Percentiles rank a stretch among this genome's conserved stretches.
These are phyloP conservation scores for Debaryomyces coudertii DNA, from an alignment of 1,139 yeast genomes.

Conservation along the genomic window DNA sequence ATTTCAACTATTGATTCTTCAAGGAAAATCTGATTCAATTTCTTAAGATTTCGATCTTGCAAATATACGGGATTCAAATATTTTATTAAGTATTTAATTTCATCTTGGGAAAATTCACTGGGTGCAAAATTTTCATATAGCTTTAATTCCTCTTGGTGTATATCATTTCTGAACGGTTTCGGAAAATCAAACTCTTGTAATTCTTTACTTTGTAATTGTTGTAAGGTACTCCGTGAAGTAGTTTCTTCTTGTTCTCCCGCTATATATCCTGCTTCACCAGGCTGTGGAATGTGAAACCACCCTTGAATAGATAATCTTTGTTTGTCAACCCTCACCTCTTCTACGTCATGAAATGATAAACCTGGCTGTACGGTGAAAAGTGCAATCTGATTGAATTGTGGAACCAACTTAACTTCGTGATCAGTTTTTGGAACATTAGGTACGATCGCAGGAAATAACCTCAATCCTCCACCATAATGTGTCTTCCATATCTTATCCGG, in stretches of 20 bases:
- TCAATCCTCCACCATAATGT: slow-evolving; percentile 87
- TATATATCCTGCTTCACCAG: slow-evolving; percentile 82
- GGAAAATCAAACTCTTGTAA: slow-evolving; percentile 85
- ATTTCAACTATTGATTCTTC: slow-evolving; percentile 75
- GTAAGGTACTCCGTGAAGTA: slow-evolving; percentile 76
- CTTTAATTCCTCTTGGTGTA: slow-evolving; percentile 33
- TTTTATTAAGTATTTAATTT: slow-evolving; percentile 47
- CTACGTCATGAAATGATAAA: slow-evolving; percentile 94
- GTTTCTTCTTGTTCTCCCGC: slow-evolving; percentile 79
- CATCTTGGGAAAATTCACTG: slow-evolving; percentile 33
- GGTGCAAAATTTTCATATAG: slow-evolving; percentile 25
- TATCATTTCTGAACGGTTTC: slow-evolving; percentile 46
- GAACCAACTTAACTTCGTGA: slow-evolving; percentile 68
- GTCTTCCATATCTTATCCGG: slow-evolving; percentile 88
- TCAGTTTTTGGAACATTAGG: slow-evolving; percentile 92
- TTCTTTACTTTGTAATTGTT: slow-evolving; percentile 77
- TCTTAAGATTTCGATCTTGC: slow-evolving; percentile 21
- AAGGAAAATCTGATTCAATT: slow-evolving; percentile 54
- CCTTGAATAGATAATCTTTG: slow-evolving; percentile 94
- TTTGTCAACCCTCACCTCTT: slow-evolving; percentile 89
- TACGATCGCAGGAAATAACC: slow-evolving; percentile 82
- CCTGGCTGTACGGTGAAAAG: slow-evolving; percentile 97
- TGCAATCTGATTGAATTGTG: slow-evolving; percentile 95
- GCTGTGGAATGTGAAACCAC: slow-evolving; percentile 98
- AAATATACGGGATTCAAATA: slow-evolving; percentile 64